Base-by-base conservation (phyloP, 129 eudicot species). In the Heracleum sosnowskyi region DNA sequence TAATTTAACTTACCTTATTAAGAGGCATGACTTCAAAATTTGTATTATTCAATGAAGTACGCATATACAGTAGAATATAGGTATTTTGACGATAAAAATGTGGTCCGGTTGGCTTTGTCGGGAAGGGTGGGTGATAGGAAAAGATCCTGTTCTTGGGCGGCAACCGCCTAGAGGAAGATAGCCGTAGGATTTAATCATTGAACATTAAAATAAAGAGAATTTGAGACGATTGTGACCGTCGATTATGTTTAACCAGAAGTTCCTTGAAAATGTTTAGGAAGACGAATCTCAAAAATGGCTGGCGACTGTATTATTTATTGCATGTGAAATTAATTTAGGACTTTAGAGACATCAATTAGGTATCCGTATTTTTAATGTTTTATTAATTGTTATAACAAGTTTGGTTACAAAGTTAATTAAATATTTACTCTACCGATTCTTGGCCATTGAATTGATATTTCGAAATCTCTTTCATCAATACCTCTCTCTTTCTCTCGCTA, bases 131-230 rank as follows among this genome's bases (percentile, higher is more conserved):
- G 79, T 35, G 74, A 18, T n/a, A n/a, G n/a, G 53, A 74, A 80
- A 76, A 81, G 83, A 72, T 71, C 75, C 81, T 47, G 37, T 36
- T 69, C 91, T 42, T 73, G 94, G 97, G 78, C 92, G 95, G 97
- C 87, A 83, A 79, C 97, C 97, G 97, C 78, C 96, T 42, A 86
- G 76, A 72, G 1, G 44, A 82, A 74, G 44, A 6, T 28, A 75
- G 18, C 96, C 96, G 79, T 92, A 80, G 86, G 91, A 88, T 88
- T 41, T 7, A 28, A 20, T 62, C 29, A 39, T 53, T 11, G 1
- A 28, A 28, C 8, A 11, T 0, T 64, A 31, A 45, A 15, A 5
- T 13, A 74, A 75, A 55, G 35, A 74, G 81, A 85, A 90, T 88
- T 84, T 82, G 84, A 68, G 46, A 24, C 42, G 79, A 81, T 68